Base-by-base conservation (phyloP, 805 yeast species). In the Metschnikowia baotianmanensis region DNA sequence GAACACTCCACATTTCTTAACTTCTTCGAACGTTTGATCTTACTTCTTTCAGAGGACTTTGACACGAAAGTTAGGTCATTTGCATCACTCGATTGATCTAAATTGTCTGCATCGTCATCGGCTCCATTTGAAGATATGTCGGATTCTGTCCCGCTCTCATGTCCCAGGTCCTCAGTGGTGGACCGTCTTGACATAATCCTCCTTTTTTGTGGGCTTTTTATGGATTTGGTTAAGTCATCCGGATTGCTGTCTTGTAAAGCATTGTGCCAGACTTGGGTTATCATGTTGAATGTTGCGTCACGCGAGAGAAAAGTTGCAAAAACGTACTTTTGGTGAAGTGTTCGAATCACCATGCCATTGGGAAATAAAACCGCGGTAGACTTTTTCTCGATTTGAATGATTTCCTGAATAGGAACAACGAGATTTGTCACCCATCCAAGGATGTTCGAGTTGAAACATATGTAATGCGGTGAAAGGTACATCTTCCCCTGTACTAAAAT, bases 351-450 rank as follows among this genome's bases (percentile, higher is more conserved):
- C 46, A 83, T 74, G 1, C 85, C 87, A 54, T 83, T 83, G 5
- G 88, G 88, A 45, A 83, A 80, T 12, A 83, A 65, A 0, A 79
- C 81, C 0, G 82, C 84, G 0, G 88, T 82, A 12, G 77, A 71
- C 56, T 73, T 77, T 58, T 82, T 83, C 46, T 80, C 83, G 16
- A 83, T 70, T 47, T 77, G 78, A 22, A 80, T 71, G 17, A 83
- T 77, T 49, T 83, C 86, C 40, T 69, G 74, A 38, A 81, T 67
- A 2, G 86, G 79, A 5, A 83, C 71, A 3, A 71, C 56, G 15
- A 81, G 55, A 45, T 76, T 75, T 1, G 86, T 82, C 1, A 78
- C 80, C 72, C 82, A 74, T 0, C 88, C 88, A 42, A 83, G 65
- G 33, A 83, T 74, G 48, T 80, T 82, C 1, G 87, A 79, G 48